Evolutionary conservation across 148 eudicot genomes (phyloP), one percentile per base, ranked within the genome.

Genomic region (Pouteria glomerata): DNA sequence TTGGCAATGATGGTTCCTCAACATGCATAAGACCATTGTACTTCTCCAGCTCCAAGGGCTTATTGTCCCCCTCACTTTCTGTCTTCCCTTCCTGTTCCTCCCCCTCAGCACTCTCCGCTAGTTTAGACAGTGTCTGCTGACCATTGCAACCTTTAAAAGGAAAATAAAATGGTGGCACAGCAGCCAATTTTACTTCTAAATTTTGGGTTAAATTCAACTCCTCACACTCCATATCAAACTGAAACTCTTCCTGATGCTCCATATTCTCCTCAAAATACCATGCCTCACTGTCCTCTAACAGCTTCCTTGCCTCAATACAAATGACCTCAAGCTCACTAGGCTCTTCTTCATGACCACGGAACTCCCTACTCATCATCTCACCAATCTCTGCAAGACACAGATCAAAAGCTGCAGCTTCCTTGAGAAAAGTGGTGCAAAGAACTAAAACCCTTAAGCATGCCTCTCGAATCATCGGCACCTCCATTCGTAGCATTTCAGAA

Each of bases 331-430:
- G 77, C 55, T 82, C 82, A 47, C 85, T 82, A 0, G 85, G 85
- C 60, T 82, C 82, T 34, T 82, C 79, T 15, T 50, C 73, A 13
- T 55, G 59, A 21, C 74, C 50, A 0, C 68, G 73, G 37, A 75
- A 82, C 24, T 82, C 85, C 63, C 85, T 57, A 44, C 76, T 82
- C 85, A 82, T 82, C 85, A 82, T 78, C 65, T 75, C 81, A 21
- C 85, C 85, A 35, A 82, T 78, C 76, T 82, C 85, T 1, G 85
- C 77, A 62, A 82, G 79, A 76, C 82, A 82, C 3, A 82, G 77
- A 30, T 82, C 85, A 51, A 53, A 75, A 8, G 51, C 63, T 35
- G 79, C 85, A 16, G 82, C 85, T 63, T 72, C 76, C 69, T 75
- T 82, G 45, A 78, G 79, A 56, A 82, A 82, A 63, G 60, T 74